phyloP scores from a whole-genome alignment of 78 protist genomes.

The Dictyostelium firmibasis region DNA sequence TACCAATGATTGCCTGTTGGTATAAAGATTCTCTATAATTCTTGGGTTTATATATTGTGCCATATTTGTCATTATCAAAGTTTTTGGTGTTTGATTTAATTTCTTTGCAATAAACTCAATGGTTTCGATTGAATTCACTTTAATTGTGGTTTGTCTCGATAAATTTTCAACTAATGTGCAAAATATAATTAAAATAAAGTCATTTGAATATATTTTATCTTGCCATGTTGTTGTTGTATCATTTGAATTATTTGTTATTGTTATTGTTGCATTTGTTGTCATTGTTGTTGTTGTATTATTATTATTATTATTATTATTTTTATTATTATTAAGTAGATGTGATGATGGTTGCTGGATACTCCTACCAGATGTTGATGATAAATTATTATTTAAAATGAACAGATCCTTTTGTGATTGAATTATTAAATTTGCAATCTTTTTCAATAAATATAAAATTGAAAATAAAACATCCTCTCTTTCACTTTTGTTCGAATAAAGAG shows the following conservation, averaged over 20 bases:
- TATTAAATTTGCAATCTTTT: background rate
- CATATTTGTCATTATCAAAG: background rate
- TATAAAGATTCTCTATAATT: slow-evolving; percentile 1
- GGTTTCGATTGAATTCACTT: background rate
- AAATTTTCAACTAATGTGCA: slow-evolving; percentile 36
- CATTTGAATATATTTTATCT: background rate
- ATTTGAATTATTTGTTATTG: background rate
- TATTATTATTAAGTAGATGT: background rate
- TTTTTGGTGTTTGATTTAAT: background rate
- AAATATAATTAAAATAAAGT: slow-evolving; percentile 2
- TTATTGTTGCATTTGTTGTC: background rate
- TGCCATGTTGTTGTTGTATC: background rate
- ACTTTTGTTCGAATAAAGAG: background rate
- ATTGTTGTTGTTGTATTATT: background rate
- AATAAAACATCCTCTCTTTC: background rate
- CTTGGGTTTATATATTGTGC: background rate
- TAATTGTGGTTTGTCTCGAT: background rate
- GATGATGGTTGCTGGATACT: background rate
- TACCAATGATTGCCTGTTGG: background rate
- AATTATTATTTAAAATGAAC: background rate
- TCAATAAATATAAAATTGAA: slow-evolving; percentile 25
- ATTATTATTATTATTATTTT: too few relatives aligned
- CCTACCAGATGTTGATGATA: background rate
- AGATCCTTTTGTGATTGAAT: background rate
- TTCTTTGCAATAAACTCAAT: background rate